Evolutionary conservation across 177 flowering plant genomes (phyloP).

Genomic region (Telopea speciosissima): DNA sequence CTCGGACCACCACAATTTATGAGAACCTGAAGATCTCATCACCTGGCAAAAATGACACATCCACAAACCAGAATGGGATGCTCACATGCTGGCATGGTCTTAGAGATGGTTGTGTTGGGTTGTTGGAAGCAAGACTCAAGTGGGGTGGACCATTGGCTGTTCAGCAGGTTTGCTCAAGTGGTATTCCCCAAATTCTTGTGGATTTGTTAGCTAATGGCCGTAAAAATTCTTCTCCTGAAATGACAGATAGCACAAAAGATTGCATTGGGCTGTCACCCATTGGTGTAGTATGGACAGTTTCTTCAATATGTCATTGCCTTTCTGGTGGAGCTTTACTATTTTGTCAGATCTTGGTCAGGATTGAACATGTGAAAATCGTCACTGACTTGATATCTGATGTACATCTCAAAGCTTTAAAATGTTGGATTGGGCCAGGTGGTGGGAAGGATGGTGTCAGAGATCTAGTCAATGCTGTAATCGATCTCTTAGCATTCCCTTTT

Average conservation of each 20-base stretch:
- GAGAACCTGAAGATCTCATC: slow-evolving; percentile 29
- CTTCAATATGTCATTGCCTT: slow-evolving; percentile 58
- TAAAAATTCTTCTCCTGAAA: slow-evolving; percentile 16
- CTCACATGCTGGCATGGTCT: slow-evolving; percentile 64
- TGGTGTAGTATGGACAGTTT: slow-evolving; percentile 61
- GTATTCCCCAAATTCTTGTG: slow-evolving; percentile 48
- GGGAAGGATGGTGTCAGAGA: slow-evolving; percentile 76
- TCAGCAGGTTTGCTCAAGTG: slow-evolving; percentile 59
- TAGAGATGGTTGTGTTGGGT: slow-evolving; percentile 63
- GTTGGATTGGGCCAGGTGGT: slow-evolving; percentile 94
- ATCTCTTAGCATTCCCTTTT: slow-evolving; percentile 92
- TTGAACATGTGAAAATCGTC: slow-evolving; percentile 57
- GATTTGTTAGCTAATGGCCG: slow-evolving; percentile 31
- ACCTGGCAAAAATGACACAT: slow-evolving; percentile 21
- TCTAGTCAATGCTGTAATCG: slow-evolving; percentile 60
- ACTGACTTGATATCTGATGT: slow-evolving; percentile 52
- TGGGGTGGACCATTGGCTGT: slow-evolving; percentile 67
- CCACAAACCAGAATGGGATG: slow-evolving; percentile 15
- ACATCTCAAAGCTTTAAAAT: slow-evolving; percentile 65
- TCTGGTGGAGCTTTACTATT: slow-evolving; percentile 47
- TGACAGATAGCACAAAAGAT: slow-evolving; percentile 21
- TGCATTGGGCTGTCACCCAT: slow-evolving; percentile 49
- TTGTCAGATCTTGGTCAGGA: slow-evolving; percentile 63
- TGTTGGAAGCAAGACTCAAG: slow-evolving; percentile 48
- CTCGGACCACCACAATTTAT: slow-evolving; percentile 46